Evolutionary conservation across 345 rosid species (phyloP), one percentile per base, ranked within the genome.

Genomic region (Moricandia moricandioides): DNA sequence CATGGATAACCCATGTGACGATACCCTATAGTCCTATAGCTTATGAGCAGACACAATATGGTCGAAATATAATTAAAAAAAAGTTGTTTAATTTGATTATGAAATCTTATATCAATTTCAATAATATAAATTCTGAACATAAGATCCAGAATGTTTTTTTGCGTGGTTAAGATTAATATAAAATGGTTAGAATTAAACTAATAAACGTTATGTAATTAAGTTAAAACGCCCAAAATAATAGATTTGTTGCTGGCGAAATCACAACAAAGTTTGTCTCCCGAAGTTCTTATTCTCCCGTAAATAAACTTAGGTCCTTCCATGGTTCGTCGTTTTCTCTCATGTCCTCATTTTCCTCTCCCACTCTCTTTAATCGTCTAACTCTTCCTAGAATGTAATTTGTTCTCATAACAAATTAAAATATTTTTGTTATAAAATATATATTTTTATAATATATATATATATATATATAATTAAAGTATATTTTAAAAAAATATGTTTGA

Each of bases 1-100:
- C 78, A 75, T 67, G 78, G 52, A 67, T 67, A 47, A 11, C 52
- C 79, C 73, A 75, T 75, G 79, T 68, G 79, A 75, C 79, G 62
- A 60, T 75, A 67, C 56, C 37, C 47, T 35, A 45, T 2, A 74
- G n/a, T n/a, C n/a, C 24, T 21, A 21, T 8, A 74, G 60, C 78
- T 30, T 45, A 26, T 59, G 61, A 60, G 67, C 67, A 45, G 10
- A 58, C 52, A 67, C 37, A 8, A 9, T 58, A 58, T 66, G 78
- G 54, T 59, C 67, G 31, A 45, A 1, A 67, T 67, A 67, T 66
- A 45, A 24, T 12, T 31, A 43, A 21, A 47, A 43, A 51, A 47
- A 74, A 21, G 54, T 59, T 67, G 29, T 66, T 33, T 58, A 18
- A 33, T 18, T 1, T 7, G 52, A 62, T n/a, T 6, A 5, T 33